These are phyloP conservation scores for Olyra latifolia DNA, from an alignment of 176 grass and related monocot genomes.

Conservation along the genomic window DNA sequence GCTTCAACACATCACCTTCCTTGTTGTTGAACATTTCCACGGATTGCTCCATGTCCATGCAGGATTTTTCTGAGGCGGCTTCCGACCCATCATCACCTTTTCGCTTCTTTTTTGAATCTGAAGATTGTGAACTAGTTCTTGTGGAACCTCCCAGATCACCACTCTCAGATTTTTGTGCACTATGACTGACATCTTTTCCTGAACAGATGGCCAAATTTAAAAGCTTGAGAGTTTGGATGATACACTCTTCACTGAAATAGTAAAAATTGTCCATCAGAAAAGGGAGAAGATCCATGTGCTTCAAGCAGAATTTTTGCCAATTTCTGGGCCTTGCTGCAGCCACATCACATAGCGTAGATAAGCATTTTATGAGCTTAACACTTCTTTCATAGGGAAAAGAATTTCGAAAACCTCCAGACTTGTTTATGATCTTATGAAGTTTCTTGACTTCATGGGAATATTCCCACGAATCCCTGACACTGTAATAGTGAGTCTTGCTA, in stretches of 20 bases:
- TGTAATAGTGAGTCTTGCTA: slow-evolving; percentile 94
- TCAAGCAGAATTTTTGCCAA: slow-evolving; percentile 99
- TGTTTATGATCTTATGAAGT: slow-evolving; percentile 80
- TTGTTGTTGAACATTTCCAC: slow-evolving; percentile 73
- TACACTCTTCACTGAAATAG: slow-evolving; percentile 94
- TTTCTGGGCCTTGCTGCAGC: slow-evolving; percentile 89
- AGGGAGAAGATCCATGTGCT: slow-evolving; percentile 75
- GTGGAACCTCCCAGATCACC: slow-evolving; percentile 47
- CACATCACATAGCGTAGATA: slow-evolving; percentile 79
- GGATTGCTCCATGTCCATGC: slow-evolving; percentile 85
- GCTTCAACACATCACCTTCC: slow-evolving; percentile 61
- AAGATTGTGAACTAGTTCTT: slow-evolving; percentile 55
- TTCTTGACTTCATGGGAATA: slow-evolving; percentile 87
- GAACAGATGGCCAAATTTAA: slow-evolving; percentile 91
- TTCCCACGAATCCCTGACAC: slow-evolving; percentile 91
- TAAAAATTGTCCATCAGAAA: slow-evolving; percentile 85
- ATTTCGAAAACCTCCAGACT: slow-evolving; percentile 86
- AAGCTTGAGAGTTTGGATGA: slow-evolving; percentile 92
- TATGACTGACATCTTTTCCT: slow-evolving; percentile 72
- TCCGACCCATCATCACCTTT: slow-evolving; percentile 75
- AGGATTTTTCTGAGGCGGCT: slow-evolving; percentile 74
- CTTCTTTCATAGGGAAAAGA: slow-evolving; percentile 93
- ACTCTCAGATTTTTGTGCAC: slow-evolving; percentile 54
- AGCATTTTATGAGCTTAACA: slow-evolving; percentile 95
- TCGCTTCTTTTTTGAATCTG: slow-evolving; percentile 82